phyloP scores from a whole-genome alignment of 371 early-diverging fungal species.

The Choanephora cucurbitarum region DNA sequence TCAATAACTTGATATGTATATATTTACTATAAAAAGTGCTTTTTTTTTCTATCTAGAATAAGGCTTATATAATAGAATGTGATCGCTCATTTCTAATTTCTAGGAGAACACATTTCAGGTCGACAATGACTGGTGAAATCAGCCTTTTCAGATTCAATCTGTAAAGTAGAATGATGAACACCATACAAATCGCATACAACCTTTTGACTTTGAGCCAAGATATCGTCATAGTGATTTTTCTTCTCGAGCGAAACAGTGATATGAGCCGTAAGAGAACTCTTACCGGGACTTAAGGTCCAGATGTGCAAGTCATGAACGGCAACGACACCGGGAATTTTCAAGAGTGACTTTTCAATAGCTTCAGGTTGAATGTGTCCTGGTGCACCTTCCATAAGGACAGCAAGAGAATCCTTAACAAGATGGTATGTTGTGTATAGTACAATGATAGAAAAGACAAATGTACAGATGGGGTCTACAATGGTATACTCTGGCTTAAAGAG shows the following conservation, averaged over 20 bases:
- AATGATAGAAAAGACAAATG: constrained; percentile 78
- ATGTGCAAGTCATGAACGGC: constrained; percentile 72
- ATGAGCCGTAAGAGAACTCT: constrained; percentile 50
- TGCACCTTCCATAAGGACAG: constrained; percentile 73
- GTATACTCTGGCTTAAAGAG: constrained; percentile 64
- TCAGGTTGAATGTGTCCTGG: constrained; percentile 66
- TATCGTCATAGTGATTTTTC: constrained; percentile 39
- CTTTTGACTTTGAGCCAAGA: constrained; percentile 57
- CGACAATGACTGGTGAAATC: constrained; percentile 48
- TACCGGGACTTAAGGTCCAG: constrained; percentile 75
- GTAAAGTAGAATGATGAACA: constrained; percentile 71
- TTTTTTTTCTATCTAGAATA: too few relatives aligned
- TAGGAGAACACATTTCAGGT: constrained; percentile 41
- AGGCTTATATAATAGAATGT: too few relatives aligned
- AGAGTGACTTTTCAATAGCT: constrained; percentile 54
- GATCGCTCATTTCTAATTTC: too few relatives aligned
- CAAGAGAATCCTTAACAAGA: constrained; percentile 60
- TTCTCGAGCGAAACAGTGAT: constrained; percentile 24
- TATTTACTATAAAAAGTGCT: too few relatives aligned
- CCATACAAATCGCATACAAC: constrained; percentile 59
- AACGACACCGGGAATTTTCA: constrained; percentile 56
- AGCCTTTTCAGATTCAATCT: constrained; percentile 57
- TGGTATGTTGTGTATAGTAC: constrained; percentile 74
- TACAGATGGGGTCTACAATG: constrained; percentile 83
- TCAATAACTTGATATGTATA: too few relatives aligned